phyloP scores from a whole-genome alignment of 2,329 filamentous ascomycete genomes.

The Magnaporthales sp. region DNA sequence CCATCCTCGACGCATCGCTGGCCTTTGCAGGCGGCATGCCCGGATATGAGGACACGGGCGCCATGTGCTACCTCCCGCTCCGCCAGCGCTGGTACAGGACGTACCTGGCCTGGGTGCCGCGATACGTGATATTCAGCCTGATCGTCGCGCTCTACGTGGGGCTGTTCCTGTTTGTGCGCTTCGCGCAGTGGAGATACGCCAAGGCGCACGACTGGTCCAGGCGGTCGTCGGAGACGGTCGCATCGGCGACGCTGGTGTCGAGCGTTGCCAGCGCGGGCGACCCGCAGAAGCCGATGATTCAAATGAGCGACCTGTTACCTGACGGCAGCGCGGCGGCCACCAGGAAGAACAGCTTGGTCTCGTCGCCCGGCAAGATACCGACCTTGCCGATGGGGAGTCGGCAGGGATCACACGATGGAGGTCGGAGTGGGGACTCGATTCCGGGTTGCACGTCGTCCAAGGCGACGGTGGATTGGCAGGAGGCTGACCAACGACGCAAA shows the following conservation, averaged over 20 bases:
- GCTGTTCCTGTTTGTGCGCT: conserved; percentile 60
- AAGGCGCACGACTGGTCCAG: neutral
- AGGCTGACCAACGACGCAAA: neutral
- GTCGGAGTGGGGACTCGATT: neutral
- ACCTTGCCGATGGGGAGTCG: neutral
- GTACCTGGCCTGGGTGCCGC: conserved; percentile 63
- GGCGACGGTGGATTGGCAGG: neutral
- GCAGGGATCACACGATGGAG: neutral
- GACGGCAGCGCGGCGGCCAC: neutral
- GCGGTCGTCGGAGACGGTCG: neutral
- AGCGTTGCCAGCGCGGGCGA: neutral
- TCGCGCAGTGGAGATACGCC: conserved; percentile 3
- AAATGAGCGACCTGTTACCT: neutral
- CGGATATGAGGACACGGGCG: conserved; percentile 54
- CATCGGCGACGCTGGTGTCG: neutral
- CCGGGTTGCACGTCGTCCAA: neutral
- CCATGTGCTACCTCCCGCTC: conserved; percentile 62
- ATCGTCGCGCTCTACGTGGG: conserved; percentile 58
- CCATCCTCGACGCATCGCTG: conserved; percentile 50
- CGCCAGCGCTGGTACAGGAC: conserved; percentile 61
- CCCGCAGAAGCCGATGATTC: neutral
- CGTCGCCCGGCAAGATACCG: neutral
- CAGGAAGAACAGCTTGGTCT: neutral
- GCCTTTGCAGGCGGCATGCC: conserved; percentile 44
- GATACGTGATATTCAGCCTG: conserved; percentile 57